phyloP scores from a whole-genome alignment of 2,329 filamentous ascomycete genomes.

The Dichotomopilus funicola region DNA sequence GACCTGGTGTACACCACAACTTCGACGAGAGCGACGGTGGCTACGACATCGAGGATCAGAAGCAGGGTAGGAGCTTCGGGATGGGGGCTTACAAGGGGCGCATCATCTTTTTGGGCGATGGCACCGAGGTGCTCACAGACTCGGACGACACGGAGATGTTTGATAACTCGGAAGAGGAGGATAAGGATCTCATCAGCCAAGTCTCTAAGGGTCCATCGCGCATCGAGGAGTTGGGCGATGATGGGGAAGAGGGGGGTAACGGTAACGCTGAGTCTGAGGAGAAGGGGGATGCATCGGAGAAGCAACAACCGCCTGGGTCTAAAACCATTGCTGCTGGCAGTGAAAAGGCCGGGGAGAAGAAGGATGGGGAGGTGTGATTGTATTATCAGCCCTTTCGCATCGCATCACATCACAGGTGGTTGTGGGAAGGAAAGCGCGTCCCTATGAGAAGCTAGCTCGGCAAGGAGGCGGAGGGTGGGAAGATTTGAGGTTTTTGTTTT shows the following conservation, averaged over 20 bases:
- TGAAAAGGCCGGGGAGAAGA: not conserved
- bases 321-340: too few relatives aligned
- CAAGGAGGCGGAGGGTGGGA: too few relatives aligned
- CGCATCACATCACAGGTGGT: too few relatives aligned
- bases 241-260: not conserved
- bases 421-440: too few relatives aligned
- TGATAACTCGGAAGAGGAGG: constrained; percentile 68
- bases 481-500: too few relatives aligned
- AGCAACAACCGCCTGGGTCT: not conserved
- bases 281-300: not conserved
- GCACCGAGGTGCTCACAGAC: constrained; percentile 84
- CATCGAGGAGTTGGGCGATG: too few relatives aligned
- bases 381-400: too few relatives aligned
- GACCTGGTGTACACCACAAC: constrained; percentile 74
- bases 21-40: constrained; percentile 74
- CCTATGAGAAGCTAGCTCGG: too few relatives aligned
- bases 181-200: constrained; percentile 79
- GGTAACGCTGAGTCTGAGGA: not conserved
- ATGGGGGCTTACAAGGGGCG: constrained; percentile 69
- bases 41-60: constrained; percentile 68
- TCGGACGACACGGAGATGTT: constrained; percentile 91
- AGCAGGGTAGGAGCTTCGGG: constrained; percentile 56
- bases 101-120: constrained; percentile 92
- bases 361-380: constrained; percentile 3
- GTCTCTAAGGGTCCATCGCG: constrained; percentile 57